Conservation (phyloP, 805 yeast genomes). For the Candida tibetensis region DNA sequence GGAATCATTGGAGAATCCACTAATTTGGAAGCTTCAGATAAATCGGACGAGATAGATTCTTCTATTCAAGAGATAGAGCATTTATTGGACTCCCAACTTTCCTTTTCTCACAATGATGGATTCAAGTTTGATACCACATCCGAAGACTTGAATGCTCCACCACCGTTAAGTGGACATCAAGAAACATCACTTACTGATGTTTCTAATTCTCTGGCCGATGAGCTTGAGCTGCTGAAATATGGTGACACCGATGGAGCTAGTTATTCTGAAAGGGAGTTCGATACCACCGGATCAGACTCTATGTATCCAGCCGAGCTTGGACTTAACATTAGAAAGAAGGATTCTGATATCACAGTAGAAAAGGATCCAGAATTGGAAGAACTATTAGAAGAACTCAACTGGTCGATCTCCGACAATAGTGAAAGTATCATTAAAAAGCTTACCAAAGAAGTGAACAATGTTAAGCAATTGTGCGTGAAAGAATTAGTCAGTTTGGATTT, state of each 20-base stretch:
- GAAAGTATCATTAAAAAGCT: slow-evolving; percentile 56
- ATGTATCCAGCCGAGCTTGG: slow-evolving; percentile 1
- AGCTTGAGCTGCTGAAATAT: background rate
- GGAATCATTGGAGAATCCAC: slow-evolving; percentile 17
- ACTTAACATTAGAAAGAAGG: slow-evolving; percentile 4
- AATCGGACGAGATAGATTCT: slow-evolving; percentile 22
- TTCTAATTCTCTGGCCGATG: background rate
- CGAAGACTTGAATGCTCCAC: slow-evolving; percentile 2
- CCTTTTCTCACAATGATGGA: slow-evolving; percentile 7
- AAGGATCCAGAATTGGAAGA: slow-evolving; percentile 55
- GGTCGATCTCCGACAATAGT: slow-evolving; percentile 70
- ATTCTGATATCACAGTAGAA: slow-evolving; percentile 16
- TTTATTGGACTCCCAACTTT: slow-evolving; percentile 35
- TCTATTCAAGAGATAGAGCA: slow-evolving; percentile 42
- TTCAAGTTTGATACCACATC: slow-evolving; percentile 3
- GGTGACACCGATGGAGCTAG: background rate
- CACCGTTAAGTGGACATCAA: background rate
- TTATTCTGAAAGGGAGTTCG: slow-evolving; percentile 1
- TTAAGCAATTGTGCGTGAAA: slow-evolving; percentile 62
- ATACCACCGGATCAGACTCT: background rate
- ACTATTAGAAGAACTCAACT: slow-evolving; percentile 71
- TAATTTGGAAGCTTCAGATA: slow-evolving; percentile 9
- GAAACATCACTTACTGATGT: background rate
- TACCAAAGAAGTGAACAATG: slow-evolving; percentile 53
- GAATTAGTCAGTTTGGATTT: slow-evolving; percentile 38